These are phyloP conservation scores for Neurospora africana DNA, from an alignment of 495 filamentous ascomycete genomes.

Conservation along the genomic window DNA sequence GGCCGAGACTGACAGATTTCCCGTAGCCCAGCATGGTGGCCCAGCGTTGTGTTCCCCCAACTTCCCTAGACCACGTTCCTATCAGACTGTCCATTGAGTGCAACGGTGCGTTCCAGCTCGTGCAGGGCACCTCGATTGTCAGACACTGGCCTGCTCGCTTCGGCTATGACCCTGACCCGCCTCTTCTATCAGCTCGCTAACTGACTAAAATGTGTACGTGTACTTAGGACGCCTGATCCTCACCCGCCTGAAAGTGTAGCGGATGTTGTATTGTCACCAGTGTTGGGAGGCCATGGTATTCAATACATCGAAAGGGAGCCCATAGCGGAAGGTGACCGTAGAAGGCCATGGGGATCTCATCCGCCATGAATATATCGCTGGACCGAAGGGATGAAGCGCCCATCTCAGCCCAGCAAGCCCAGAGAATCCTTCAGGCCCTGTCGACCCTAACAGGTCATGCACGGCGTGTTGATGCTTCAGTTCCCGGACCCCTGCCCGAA, in stretches of 20 bases:
- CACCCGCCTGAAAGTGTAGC: not conserved
- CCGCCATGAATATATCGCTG: not conserved
- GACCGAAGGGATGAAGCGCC: slow-evolving; percentile 1
- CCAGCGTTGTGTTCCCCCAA: not conserved
- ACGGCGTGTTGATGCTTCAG: not conserved
- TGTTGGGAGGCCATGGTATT: not conserved
- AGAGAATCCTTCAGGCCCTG: not conserved
- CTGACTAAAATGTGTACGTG: not conserved
- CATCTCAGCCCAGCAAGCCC: slow-evolving; percentile 6
- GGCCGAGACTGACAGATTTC: not conserved
- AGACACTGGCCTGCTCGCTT: not conserved
- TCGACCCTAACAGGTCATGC: not conserved
- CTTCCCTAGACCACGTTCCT: not conserved
- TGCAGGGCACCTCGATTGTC: not conserved
- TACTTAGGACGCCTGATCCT: not conserved
- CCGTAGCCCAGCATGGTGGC: not conserved
- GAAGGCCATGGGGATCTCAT: not conserved
- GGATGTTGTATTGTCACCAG: not conserved
- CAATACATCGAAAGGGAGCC: not conserved
- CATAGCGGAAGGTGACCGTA: not conserved
- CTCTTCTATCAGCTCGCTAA: not conserved
- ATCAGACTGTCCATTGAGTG: not conserved
- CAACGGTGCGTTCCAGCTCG: not conserved
- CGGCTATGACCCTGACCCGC: not conserved
- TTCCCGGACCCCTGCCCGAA: not conserved